Conservation (phyloP, 2,329 filamentous ascomycete genomes). For the Fonsecaea nubica region DNA sequence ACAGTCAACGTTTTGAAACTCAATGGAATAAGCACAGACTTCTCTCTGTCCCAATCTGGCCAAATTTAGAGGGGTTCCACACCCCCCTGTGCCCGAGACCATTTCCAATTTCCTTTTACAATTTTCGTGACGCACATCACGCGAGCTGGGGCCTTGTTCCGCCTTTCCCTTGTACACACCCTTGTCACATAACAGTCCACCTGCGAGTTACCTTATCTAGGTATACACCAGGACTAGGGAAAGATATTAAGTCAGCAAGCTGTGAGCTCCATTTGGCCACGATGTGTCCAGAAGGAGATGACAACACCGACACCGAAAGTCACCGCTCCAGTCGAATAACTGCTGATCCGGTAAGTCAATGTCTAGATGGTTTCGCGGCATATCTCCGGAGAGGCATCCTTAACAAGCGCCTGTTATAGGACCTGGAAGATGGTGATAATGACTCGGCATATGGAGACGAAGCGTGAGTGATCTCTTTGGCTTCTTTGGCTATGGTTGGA, state of each 20-base stretch:
- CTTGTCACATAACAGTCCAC: conserved; percentile 1
- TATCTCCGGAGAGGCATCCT: background rate
- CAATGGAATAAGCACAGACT: conserved; percentile 15
- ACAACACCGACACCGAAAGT: conserved; percentile 9
- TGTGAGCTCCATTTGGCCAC: background rate
- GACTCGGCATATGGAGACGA: conserved; percentile 35
- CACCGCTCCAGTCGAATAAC: conserved; percentile 16
- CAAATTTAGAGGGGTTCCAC: conserved; percentile 2
- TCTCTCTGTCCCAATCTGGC: background rate
- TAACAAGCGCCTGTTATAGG: conserved; percentile 13
- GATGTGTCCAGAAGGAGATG: conserved; percentile 14
- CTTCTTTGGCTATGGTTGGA: background rate
- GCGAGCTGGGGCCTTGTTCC: background rate
- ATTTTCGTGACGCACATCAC: background rate
- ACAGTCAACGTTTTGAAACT: conserved; percentile 1
- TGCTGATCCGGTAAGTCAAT: conserved; percentile 16
- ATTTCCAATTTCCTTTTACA: background rate
- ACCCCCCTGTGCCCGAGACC: conserved; percentile 6
- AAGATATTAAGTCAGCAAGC: background rate
- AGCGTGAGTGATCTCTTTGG: conserved; percentile 14
- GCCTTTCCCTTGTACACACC: background rate
- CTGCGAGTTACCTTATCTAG: background rate
- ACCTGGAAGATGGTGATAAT: conserved; percentile 25
- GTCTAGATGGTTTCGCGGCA: background rate
- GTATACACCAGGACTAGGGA: background rate